Percentiles rank a stretch among this genome's conserved stretches.
These are phyloP conservation scores for Neofusicoccum ribis DNA, from an alignment of 2,329 filamentous ascomycete species.

Conservation along the genomic window DNA sequence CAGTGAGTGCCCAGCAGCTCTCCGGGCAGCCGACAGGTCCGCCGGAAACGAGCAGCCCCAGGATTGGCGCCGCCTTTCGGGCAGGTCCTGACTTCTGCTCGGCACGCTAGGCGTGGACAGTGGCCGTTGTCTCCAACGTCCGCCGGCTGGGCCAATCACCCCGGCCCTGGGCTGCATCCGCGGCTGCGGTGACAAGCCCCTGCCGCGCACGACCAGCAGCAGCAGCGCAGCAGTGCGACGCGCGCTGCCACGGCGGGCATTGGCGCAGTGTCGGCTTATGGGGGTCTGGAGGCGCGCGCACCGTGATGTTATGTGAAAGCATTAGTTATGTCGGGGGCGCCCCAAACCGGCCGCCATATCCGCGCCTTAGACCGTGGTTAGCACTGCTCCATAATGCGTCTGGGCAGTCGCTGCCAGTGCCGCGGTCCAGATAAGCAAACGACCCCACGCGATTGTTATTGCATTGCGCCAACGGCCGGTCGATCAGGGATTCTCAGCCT, in stretches of 20 bases:
- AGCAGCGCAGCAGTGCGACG: neutral
- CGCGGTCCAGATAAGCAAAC: constrained; percentile 12
- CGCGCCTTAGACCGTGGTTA: neutral
- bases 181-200: neutral
- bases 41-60: neutral
- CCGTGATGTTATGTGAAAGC: constrained; percentile 13
- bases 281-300: neutral
- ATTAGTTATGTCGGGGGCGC: constrained; percentile 7
- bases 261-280: neutral
- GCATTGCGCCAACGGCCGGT: neutral
- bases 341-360: no score
- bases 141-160: neutral
- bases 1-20: neutral
- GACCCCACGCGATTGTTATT: constrained; percentile 8
- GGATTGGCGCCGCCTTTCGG: neutral
- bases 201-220: neutral
- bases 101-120: neutral
- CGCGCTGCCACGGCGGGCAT: neutral
- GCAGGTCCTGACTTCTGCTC: neutral
- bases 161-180: neutral
- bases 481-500: constrained; percentile 10
- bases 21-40: neutral
- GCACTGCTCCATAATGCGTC: neutral
- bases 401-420: neutral
- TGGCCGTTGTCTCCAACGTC: constrained; percentile 11